phyloP scores from a whole-genome alignment of 148 eudicot species.

The Fagopyrum homotropicum region DNA sequence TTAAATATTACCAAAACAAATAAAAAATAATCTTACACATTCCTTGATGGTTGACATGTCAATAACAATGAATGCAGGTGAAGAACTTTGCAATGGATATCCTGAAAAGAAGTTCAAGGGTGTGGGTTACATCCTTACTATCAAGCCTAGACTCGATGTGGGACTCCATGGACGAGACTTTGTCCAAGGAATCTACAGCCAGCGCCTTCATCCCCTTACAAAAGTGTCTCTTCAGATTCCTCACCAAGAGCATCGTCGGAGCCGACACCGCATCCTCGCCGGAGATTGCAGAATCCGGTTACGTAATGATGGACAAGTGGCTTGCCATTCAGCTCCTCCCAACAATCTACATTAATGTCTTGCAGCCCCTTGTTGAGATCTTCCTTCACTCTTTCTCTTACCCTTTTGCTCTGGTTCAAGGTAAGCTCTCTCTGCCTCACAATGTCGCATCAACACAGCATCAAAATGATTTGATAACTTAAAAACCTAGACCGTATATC shows the following conservation, averaged over 20 bases:
- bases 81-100: constrained; percentile 62
- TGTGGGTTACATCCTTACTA: constrained; percentile 54
- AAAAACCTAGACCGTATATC: no score
- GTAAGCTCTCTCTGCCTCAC: not conserved
- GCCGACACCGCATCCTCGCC: constrained; percentile 52
- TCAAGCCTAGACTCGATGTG: constrained; percentile 73
- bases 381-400: constrained; percentile 71
- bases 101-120: constrained; percentile 57
- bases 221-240: constrained; percentile 61
- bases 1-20: no score
- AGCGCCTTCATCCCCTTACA: constrained; percentile 40
- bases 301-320: constrained; percentile 55
- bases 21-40: no score
- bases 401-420: constrained; percentile 61
- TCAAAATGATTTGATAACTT: no score
- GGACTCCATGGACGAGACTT: constrained; percentile 42
- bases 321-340: constrained; percentile 73
- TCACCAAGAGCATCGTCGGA: constrained; percentile 39
- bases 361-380: constrained; percentile 77
- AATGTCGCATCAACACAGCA: not conserved
- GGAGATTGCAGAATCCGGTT: constrained; percentile 44
- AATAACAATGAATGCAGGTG: constrained; percentile 24
- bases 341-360: constrained; percentile 27
- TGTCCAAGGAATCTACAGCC: constrained; percentile 33
- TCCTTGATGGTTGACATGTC: not conserved